Percentiles rank a stretch among this genome's conserved stretches.
phyloP scores from a whole-genome alignment of 192 early-diverging fungal species.

The Coemansia biformis region DNA sequence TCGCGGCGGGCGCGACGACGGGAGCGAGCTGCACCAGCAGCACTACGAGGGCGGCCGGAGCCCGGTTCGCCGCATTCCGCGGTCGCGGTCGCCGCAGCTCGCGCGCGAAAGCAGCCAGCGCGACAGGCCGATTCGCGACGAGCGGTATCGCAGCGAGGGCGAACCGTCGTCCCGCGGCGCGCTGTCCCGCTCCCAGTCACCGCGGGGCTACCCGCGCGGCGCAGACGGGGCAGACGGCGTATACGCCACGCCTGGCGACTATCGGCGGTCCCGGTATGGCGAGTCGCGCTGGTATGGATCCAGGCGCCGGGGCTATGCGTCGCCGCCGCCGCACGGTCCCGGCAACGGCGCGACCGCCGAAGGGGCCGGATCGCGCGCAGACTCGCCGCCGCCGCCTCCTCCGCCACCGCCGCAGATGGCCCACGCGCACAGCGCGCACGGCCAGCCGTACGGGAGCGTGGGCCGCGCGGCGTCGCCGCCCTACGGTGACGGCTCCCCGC shows the following conservation, averaged over 20 bases:
- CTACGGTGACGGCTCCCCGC: conserved; percentile 20
- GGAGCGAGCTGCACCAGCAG: conserved; percentile 1
- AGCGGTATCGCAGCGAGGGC: conserved; percentile 9
- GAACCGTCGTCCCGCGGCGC: conserved; percentile 13
- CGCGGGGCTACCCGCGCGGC: conserved; percentile 8
- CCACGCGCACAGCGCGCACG: conserved; percentile 6
- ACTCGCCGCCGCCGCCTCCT: conserved; percentile 10
- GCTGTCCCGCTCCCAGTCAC: conserved; percentile 20
- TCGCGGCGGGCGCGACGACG: conserved; percentile 23
- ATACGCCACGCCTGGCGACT: not conserved
- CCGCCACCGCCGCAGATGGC: conserved; percentile 22
- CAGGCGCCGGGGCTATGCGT: conserved; percentile 1
- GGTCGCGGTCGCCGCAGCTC: conserved; percentile 24
- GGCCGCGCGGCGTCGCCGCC: conserved; percentile 7
- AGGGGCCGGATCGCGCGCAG: not conserved
- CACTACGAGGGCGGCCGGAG: not conserved
- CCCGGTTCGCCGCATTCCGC: conserved; percentile 3
- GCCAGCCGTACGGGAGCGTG: conserved; percentile 3
- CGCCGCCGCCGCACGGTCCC: conserved; percentile 1
- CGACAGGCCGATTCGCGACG: conserved; percentile 6
- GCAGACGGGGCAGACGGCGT: not conserved
- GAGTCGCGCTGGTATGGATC: conserved; percentile 15
- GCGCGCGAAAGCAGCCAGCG: conserved; percentile 15
- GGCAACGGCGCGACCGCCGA: not conserved
- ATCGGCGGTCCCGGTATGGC: conserved; percentile 11